Base-by-base conservation (phyloP, 192 early-diverging fungal species). In the Lobosporangium transversale region DNA sequence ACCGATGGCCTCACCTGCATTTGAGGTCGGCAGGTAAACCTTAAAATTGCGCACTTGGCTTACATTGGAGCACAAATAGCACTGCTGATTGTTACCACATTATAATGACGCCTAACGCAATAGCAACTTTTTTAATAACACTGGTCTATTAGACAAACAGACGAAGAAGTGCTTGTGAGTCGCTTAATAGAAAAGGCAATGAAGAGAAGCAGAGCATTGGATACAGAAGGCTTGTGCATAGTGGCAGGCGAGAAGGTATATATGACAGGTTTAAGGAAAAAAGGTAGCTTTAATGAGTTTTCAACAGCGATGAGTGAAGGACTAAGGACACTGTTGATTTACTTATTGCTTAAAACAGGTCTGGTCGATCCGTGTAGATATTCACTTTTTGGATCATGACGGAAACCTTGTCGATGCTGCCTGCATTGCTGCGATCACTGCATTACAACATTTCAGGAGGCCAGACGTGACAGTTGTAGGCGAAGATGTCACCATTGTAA, bases 381-480 rank as follows among this genome's bases (percentile, higher is more conserved):
- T 98, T 33, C 92, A 93, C 42, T 94, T 98, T 58, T 78, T 99
- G 43, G 95, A 98, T 75, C 87, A 98, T 68, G 93, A 94, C 62
- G 98, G 98, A 49, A 99, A 98, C 79, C 71, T 98, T 61, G 73
- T 94, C 14, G 98, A 99, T 62, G 93, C 92, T 17, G 96, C 95
- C 0, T 91, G 93, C 37, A 90, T 97, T 49, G 96, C 96, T 0
- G 92, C 95, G 3, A 90, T 98, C 26, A 87, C 93, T 2, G 97
- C 95, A 6, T 69, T 99, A 30, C 70, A 90, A 56, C 95, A 97
- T 60, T 99, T 98, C 67, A 82, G 91, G 45, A 82, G 98, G 26
- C 97, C 97, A n/a, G 98, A 98, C 70, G 93, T 98, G 29, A 94
- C 95, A 12, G 91, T 99, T 0, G 83, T 89, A n/a, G 97, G 94